phyloP scores from a whole-genome alignment of 208 protist species.

The Leishmania martiniquensis region DNA sequence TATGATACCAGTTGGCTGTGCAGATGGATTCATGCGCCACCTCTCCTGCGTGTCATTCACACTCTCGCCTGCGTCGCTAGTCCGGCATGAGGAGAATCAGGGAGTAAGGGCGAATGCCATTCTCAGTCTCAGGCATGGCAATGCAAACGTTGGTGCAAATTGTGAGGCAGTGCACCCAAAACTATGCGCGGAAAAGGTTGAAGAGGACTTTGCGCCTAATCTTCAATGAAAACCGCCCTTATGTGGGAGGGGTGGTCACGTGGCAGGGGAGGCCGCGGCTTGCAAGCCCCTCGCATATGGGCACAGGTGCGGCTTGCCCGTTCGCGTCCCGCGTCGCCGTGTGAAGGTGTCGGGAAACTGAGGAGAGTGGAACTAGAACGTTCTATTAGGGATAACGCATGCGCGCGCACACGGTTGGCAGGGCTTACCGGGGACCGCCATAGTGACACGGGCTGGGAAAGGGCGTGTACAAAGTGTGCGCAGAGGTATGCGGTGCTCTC shows the following conservation, averaged over 20 bases:
- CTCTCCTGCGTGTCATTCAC: conserved; percentile 43
- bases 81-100: conserved; percentile 19
- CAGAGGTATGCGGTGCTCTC: neutral
- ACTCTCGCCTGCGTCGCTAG: conserved; percentile 35
- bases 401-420: too few relatives aligned
- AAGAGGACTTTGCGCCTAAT: conserved; percentile 42
- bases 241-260: conserved; percentile 52
- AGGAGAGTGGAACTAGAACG: neutral
- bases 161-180: conserved; percentile 42
- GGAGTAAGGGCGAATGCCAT: conserved; percentile 18
- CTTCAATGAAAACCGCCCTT: conserved; percentile 32
- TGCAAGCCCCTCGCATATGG: conserved; percentile 56
- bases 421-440: too few relatives aligned
- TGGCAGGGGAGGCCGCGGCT: conserved; percentile 39
- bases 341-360: conserved; percentile 16
- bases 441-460: neutral
- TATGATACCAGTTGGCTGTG: conserved; percentile 55
- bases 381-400: neutral
- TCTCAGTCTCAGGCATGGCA: conserved; percentile 43
- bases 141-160: conserved; percentile 66
- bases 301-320: conserved; percentile 51
- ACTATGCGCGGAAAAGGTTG: conserved; percentile 27
- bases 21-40: conserved; percentile 58
- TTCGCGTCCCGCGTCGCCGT: conserved; percentile 45
- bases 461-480: neutral